phyloP scores from a whole-genome alignment of 371 early-diverging fungal genomes.

The Fennellomyces sp. region DNA sequence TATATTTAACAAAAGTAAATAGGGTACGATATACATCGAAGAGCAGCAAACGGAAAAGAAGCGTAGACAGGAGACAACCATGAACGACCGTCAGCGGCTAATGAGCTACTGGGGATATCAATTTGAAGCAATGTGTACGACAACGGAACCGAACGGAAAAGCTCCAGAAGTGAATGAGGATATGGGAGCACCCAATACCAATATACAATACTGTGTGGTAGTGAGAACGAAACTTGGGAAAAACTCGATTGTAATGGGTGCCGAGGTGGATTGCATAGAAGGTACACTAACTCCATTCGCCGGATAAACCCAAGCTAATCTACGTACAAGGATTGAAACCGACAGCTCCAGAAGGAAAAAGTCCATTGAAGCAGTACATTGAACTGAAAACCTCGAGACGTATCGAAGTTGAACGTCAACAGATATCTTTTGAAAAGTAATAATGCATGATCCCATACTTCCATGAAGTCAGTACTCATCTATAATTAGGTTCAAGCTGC shows the following conservation, averaged over 20 bases:
- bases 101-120: constrained; percentile 83
- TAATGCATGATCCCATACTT: too few species aligned
- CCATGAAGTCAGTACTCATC: too few species aligned
- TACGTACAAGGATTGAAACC: constrained; percentile 37
- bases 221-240: constrained; percentile 76
- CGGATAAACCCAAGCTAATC: background rate
- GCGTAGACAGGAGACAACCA: constrained; percentile 32
- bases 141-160: constrained; percentile 36
- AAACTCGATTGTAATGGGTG: constrained; percentile 80
- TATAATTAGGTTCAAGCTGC: constrained; percentile 77
- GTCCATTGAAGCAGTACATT: constrained; percentile 66
- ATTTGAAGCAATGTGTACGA: constrained; percentile 70
- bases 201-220: constrained; percentile 88
- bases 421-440: constrained; percentile 68
- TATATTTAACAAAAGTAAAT: background rate
- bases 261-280: constrained; percentile 88
- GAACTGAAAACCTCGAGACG: constrained; percentile 89
- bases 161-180: constrained; percentile 40
- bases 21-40: constrained; percentile 76
- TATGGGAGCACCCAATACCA: constrained; percentile 70
- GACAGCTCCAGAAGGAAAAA: constrained; percentile 10
- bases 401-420: constrained; percentile 56
- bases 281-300: constrained; percentile 24
- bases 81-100: constrained; percentile 58
- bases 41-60: constrained; percentile 68